Base-by-base conservation (phyloP, 768 basidiomycete species). In the Leccinum uliginosum region DNA sequence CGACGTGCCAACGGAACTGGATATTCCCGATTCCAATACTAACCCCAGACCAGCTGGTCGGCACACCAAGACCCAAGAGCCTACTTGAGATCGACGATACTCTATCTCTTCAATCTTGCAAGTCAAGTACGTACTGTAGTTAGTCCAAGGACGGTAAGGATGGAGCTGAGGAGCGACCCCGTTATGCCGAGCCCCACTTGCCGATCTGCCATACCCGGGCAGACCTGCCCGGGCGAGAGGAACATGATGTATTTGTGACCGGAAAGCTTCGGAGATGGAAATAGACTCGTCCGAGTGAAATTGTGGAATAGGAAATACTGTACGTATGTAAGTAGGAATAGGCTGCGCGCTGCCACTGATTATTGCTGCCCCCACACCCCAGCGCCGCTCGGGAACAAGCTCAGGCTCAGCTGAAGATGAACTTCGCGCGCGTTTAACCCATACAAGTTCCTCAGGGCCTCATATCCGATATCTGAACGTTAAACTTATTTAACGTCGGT, bases 121-220 rank as follows among this genome's bases (percentile, higher is more conserved):
- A 7, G 17, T 35, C 38, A n/a, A 38, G 17, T n/a, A 17, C n/a
- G n/a, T 14, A 17, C 3, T 38, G 35, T 38, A 38, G 35, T n/a
- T n/a, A n/a, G 8, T 40, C 38, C 38, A 40, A n/a, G 38, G 38
- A n/a, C 8, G 4, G n/a, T 14, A 40, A 40, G 2, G 35, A 38
- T 24, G 45, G 12, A 19, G 30, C 30, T 48, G 15, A 19, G 24
- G 38, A 30, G 30, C 32, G 24, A 29, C 38, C 27, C 60, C 61
- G 65, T 11, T 32, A 24, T 50, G 23, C 26, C 54, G 62, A 38
- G 60, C 50, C 62, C 57, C 51, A 43, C 26, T 12, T 15, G 32
- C 6, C 32, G 35, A 27, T 44, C 47, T 56, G 15, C 65, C 55
- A 57, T 59, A 65, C 55, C 12, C 47, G 56, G 62, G 21, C 12